These are phyloP conservation scores for Powellomyces hirtus DNA, from an alignment of 192 early-diverging fungal genomes.

Conservation along the genomic window DNA sequence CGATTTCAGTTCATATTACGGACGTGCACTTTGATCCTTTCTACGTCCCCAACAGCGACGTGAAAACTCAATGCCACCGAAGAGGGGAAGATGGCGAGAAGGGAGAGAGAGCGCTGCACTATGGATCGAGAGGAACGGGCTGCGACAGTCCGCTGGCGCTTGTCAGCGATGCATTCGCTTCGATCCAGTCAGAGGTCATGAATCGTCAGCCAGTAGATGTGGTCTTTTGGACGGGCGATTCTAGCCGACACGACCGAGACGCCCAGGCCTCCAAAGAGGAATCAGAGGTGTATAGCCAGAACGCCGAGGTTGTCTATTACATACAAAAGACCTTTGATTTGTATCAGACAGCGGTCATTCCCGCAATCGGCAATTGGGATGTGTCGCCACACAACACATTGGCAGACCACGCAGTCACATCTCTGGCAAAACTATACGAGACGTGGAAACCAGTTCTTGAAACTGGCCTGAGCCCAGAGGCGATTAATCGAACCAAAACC, in stretches of 20 bases:
- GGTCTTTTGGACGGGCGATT: constrained; percentile 52
- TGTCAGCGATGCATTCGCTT: constrained; percentile 23
- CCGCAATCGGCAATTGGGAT: constrained; percentile 52
- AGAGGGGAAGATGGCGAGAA: neutral
- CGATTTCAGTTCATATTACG: constrained; percentile 36
- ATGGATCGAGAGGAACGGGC: constrained; percentile 27
- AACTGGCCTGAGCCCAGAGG: neutral
- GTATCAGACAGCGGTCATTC: constrained; percentile 29
- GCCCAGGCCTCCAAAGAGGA: constrained; percentile 11
- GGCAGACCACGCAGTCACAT: constrained; percentile 3
- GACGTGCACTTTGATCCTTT: constrained; percentile 39
- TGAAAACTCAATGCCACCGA: constrained; percentile 9
- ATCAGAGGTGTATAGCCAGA: constrained; percentile 30
- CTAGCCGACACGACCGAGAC: constrained; percentile 49
- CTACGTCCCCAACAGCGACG: constrained; percentile 20
- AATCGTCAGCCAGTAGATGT: constrained; percentile 13
- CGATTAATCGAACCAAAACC: constrained; percentile 6
- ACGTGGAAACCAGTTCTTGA: constrained; percentile 40
- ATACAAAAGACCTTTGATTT: constrained; percentile 32
- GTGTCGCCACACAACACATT: constrained; percentile 37
- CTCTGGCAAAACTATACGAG: constrained; percentile 25
- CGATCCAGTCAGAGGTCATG: constrained; percentile 7
- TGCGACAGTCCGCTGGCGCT: constrained; percentile 37
- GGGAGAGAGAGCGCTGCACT: constrained; percentile 6
- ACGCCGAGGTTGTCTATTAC: constrained; percentile 24